Conservation (phyloP, 2,329 filamentous ascomycete species). For the Beauveria australis region DNA sequence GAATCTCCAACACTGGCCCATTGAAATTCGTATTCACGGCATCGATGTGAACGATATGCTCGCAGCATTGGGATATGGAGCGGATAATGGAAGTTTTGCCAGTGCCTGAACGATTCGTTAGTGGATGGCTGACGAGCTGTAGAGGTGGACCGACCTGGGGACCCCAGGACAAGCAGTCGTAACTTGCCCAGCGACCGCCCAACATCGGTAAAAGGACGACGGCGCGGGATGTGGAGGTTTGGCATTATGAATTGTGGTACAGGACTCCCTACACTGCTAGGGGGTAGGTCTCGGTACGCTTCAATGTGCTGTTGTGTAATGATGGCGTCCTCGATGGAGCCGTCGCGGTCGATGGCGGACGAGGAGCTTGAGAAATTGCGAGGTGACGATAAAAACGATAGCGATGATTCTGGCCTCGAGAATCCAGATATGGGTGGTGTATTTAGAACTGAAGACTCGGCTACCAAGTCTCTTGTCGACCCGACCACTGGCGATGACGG, state of each 20-base stretch:
- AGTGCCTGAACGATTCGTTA: slow-evolving; percentile 44
- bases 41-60: slow-evolving; percentile 92
- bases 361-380: slow-evolving; percentile 43
- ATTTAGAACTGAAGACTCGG: slow-evolving; percentile 18
- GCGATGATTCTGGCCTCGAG: slow-evolving; percentile 22
- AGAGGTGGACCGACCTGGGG: slow-evolving; percentile 48
- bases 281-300: slow-evolving; percentile 14
- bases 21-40: slow-evolving; percentile 36
- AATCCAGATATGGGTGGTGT: slow-evolving; percentile 20
- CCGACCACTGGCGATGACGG: background rate
- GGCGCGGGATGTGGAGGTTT: slow-evolving; percentile 81
- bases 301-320: slow-evolving; percentile 12
- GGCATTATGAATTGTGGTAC: slow-evolving; percentile 93
- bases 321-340: slow-evolving; percentile 17
- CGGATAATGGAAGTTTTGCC: slow-evolving; percentile 89
- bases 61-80: slow-evolving; percentile 75
- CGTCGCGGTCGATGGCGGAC: slow-evolving; percentile 21
- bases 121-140: slow-evolving; percentile 6
- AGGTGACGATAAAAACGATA: slow-evolving; percentile 45
- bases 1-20: slow-evolving; percentile 52
- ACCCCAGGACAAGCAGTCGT: slow-evolving; percentile 81
- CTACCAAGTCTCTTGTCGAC: background rate
- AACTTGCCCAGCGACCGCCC: slow-evolving; percentile 78
- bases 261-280: slow-evolving; percentile 16
- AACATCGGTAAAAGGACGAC: slow-evolving; percentile 80